A percentile compares a stretch with the other conserved stretches of the same genome.
Evolutionary conservation across 2,329 filamentous ascomycete genomes (phyloP).

Genomic region (Trichoderma koningii): DNA sequence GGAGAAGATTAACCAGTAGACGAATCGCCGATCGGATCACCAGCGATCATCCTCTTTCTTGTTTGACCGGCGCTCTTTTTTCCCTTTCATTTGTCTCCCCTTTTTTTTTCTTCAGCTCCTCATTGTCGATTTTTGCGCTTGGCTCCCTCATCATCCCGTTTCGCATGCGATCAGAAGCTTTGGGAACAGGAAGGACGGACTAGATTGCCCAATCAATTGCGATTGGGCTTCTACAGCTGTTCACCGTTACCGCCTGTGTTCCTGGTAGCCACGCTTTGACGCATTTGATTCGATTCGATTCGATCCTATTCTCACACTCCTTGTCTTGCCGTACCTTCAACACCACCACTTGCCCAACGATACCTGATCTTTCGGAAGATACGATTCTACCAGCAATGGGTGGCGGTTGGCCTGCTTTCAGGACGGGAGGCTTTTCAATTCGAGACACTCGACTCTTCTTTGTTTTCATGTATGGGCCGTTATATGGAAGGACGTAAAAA

Average conservation of each 20-base stretch:
- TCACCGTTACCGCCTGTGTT: not conserved
- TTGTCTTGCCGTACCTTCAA: not conserved
- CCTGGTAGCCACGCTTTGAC: conserved; percentile 5
- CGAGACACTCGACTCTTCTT: conserved; percentile 20
- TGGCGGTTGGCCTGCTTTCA: not conserved
- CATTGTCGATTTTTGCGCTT: not conserved
- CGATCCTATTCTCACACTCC: not conserved
- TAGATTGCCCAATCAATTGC: not conserved
- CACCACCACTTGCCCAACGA: not conserved
- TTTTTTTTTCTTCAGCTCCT: not conserved
- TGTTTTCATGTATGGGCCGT: conserved; percentile 25
- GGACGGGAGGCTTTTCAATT: not conserved
- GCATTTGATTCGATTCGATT: not conserved
- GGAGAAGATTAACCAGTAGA: conserved; percentile 54
- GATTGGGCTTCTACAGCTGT: not conserved
- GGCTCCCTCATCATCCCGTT: not conserved
- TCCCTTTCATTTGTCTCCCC: not conserved
- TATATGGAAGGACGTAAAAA: conserved; percentile 27
- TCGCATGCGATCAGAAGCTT: not conserved
- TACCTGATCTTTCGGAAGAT: too few relatives aligned
- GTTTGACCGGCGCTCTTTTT: conserved; percentile 1
- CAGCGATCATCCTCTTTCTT: conserved; percentile 3
- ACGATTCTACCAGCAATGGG: not conserved
- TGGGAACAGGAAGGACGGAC: not conserved
- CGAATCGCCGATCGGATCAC: not conserved